Evolutionary conservation across 2,329 filamentous ascomycete species (phyloP), one percentile per base, ranked within the genome.

Genomic region (Sphaerulina vaccinii): DNA sequence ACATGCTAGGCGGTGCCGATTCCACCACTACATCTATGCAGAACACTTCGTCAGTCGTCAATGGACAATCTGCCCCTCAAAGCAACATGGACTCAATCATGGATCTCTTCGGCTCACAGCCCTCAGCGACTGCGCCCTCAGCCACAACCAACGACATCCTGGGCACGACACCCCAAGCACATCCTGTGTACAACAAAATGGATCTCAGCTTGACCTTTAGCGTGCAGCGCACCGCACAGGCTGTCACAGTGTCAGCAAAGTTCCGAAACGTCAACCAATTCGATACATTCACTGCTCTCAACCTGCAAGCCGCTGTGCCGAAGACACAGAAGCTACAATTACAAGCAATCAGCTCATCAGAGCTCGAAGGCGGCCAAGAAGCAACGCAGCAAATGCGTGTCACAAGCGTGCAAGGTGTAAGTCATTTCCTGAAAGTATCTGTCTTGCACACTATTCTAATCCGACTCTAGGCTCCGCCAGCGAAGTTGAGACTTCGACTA

Each of bases 271-370:
- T 53, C 24, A 58, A 57, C 41, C 81, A 74, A 0, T 82, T 86
- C 23, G 79, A 78, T 11, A 73, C 76, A 11, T 77, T 97, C 42
- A 84, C 84, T 13, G 82, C 81, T 39, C 88, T 97, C 23, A 89
- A 88, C 21, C 71, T 99, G 59, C 93, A 99, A 70, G 93, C 92
- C 37, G 93, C 93, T 1, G 93, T 99, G 48, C 93, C 93, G 7
- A 99, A 97, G 74, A 90, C 88, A 38, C 93, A 99, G 73, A 96
- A 93, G 70, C 74, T 99, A 64, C 90, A 96, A 68, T 75, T 99
- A 59, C 86, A 95, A 69, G 89, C 86, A 52, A 96, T 99, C 60
- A 95, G 89, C 60, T 88, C 83, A 59, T 75, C 85, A 3, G 88
- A 95, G 24, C 69, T 99, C 37, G 82, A 77, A 10, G 83, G 85